A percentile compares a stretch with the other conserved stretches of the same genome.
Evolutionary conservation across 768 basidiomycete species (phyloP).

Genomic region (Pisolithus microcarpus): DNA sequence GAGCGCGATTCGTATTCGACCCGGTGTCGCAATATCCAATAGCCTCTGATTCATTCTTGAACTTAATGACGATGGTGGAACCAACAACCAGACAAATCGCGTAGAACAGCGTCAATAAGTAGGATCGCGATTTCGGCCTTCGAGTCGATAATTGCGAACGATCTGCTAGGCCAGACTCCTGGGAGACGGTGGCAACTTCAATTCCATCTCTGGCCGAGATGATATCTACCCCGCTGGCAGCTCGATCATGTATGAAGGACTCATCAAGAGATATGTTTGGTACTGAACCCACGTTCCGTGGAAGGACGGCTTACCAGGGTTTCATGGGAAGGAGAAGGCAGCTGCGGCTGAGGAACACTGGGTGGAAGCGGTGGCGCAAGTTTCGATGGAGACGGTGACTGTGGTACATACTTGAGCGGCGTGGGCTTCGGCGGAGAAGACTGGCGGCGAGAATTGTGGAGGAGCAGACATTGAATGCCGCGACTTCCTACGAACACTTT

Average conservation of each 20-base stretch:
- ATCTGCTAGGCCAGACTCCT: slow-evolving; percentile 23
- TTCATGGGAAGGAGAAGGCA: slow-evolving; percentile 11
- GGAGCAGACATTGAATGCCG: slow-evolving; percentile 72
- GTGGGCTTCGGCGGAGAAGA: slow-evolving; percentile 33
- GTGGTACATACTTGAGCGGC: slow-evolving; percentile 17
- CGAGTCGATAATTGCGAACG: slow-evolving; percentile 8
- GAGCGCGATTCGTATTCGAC: slow-evolving; percentile 47
- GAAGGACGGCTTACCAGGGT: slow-evolving; percentile 11
- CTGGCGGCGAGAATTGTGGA: slow-evolving; percentile 42
- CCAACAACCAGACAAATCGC: slow-evolving; percentile 29
- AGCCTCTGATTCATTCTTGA: slow-evolving; percentile 59
- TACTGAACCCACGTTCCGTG: slow-evolving; percentile 11
- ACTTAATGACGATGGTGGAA: slow-evolving; percentile 35
- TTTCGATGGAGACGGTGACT: slow-evolving; percentile 46
- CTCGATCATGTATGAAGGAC: neutral
- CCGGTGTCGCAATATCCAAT: slow-evolving; percentile 76
- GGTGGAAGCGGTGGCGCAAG: slow-evolving; percentile 50
- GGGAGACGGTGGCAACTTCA: slow-evolving; percentile 30
- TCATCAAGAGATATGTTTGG: slow-evolving; percentile 3
- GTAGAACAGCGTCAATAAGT: slow-evolving; percentile 39
- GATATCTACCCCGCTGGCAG: slow-evolving; percentile 1
- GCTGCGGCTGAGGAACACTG: slow-evolving; percentile 26
- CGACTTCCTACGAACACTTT: slow-evolving; percentile 38
- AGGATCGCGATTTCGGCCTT: slow-evolving; percentile 13
- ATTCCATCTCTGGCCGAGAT: slow-evolving; percentile 16